phyloP scores from a whole-genome alignment of 805 yeast genomes.

The Hyphopichia homilentoma region DNA sequence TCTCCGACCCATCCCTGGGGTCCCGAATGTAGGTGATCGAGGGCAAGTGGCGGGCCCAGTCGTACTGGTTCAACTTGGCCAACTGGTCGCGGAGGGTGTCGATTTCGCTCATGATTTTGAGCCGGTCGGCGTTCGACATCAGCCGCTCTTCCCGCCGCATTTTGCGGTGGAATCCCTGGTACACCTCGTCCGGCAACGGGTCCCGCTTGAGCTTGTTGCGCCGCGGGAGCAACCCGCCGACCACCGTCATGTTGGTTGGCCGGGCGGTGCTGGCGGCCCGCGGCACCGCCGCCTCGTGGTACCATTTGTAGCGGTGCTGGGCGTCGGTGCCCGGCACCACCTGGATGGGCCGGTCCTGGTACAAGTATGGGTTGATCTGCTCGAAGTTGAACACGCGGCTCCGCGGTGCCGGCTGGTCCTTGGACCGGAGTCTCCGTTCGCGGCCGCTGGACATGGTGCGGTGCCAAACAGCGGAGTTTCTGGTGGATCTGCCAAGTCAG shows the following conservation, averaged over 20 bases:
- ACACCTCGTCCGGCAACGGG: constrained; percentile 46
- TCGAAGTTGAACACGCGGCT: constrained; percentile 32
- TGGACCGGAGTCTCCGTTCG: constrained; percentile 2
- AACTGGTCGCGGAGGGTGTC: constrained; percentile 48
- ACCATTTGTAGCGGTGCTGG: constrained; percentile 10
- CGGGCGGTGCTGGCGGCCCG: constrained; percentile 4
- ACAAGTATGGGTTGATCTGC: constrained; percentile 22
- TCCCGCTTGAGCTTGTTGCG: constrained; percentile 19
- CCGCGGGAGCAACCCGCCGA: constrained; percentile 14
- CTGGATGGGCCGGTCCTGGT: constrained; percentile 14
- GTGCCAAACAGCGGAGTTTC: no score
- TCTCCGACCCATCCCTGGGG: constrained; percentile 44
- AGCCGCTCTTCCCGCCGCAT: constrained; percentile 64
- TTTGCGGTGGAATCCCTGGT: constrained; percentile 47
- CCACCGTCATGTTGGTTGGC: constrained; percentile 6
- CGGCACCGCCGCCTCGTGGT: constrained; percentile 9
- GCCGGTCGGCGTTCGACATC: constrained; percentile 53
- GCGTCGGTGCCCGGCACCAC: constrained; percentile 5
- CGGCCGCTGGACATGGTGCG: not conserved
- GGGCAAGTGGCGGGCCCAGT: constrained; percentile 46
- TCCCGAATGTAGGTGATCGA: constrained; percentile 50
- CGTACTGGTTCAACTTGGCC: constrained; percentile 35
- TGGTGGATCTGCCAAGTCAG: no score
- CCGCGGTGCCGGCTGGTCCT: constrained; percentile 7
- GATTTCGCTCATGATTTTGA: constrained; percentile 51